Evolutionary conservation across 23 red algal genomes (phyloP).

Genomic region (Rhodosorus marinus): DNA sequence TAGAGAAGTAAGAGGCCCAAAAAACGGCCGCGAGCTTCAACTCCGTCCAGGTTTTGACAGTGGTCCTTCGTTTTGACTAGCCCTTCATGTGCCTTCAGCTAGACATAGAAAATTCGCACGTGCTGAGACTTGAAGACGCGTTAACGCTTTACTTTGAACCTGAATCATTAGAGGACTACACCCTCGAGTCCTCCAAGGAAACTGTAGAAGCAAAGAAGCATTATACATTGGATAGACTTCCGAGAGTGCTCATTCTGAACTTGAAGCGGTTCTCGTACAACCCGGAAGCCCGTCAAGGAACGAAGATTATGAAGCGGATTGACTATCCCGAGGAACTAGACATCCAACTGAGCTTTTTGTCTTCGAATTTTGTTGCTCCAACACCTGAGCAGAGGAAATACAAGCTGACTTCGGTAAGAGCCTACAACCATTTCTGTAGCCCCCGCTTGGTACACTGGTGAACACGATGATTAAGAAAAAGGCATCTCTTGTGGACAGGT

Average conservation of each 20-base stretch:
- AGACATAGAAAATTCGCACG: slow-evolving; percentile 31
- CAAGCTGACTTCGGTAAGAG: neutral
- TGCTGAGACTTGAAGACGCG: slow-evolving; percentile 35
- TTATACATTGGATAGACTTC: slow-evolving; percentile 20
- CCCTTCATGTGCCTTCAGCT: slow-evolving; percentile 63
- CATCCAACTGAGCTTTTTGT: slow-evolving; percentile 6
- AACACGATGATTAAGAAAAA: too few species aligned
- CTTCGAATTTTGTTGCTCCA: neutral
- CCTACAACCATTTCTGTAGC: slow-evolving; percentile 1
- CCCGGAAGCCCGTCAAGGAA: slow-evolving; percentile 9
- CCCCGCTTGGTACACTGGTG: slow-evolving; percentile 15
- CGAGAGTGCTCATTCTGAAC: slow-evolving; percentile 56
- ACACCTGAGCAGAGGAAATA: slow-evolving; percentile 4
- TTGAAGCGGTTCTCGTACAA: slow-evolving; percentile 70
- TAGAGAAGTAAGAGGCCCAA: too few species aligned
- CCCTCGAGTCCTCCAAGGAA: slow-evolving; percentile 10
- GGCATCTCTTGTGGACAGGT: too few species aligned
- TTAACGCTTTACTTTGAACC: slow-evolving; percentile 62
- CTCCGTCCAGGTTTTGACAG: neutral
- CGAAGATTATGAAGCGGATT: slow-evolving; percentile 32
- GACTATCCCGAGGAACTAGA: slow-evolving; percentile 19
- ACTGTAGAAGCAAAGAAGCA: slow-evolving; percentile 31
- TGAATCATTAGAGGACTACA: slow-evolving; percentile 27
- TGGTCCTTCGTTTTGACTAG: too few species aligned
- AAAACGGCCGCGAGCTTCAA: neutral